Evolutionary conservation across 352 stramenopile genomes (phyloP), one percentile per base, ranked within the genome.

Genomic region (Plasmopara halstedii): DNA sequence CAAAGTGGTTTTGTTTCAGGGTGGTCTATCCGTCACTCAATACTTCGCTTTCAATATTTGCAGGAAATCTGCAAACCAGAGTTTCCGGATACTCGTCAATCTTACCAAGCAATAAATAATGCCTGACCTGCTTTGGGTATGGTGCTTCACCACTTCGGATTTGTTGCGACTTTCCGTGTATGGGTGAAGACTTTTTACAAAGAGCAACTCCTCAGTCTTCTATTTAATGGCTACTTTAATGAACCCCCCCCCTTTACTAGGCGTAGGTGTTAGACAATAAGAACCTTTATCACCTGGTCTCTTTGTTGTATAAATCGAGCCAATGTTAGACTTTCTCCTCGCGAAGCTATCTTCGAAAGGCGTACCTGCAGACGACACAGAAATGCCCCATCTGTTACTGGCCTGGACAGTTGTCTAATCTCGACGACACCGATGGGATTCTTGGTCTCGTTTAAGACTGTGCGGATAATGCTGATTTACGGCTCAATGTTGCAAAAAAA

Each of bases 211-310:
- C 34, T 55, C 6, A 50, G 32, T 9, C 19, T 50, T 2, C 17
- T 60, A 23, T 26, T 54, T 19, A 55, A 60, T 39, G 19, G 33
- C 18, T 42, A 37, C 0, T 37, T 32, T 1, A 41, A 45, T 8
- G 34, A 38, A 6, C 5, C 41, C 0, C n/a, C n/a, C n/a, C n/a
- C n/a, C n/a, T n/a, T n/a, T n/a, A n/a, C n/a, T n/a, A n/a, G n/a
- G n/a, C n/a, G n/a, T n/a, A n/a, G n/a, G n/a, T n/a, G n/a, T n/a
- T 8, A 27, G 50, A 10, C 37, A 58, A 45, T 42, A 42, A 14
- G 42, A 58, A 21, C 43, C 37, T 8, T 38, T 58, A 4, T 53
- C 50, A 13, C 43, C 50, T n/a, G n/a, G n/a, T n/a, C n/a, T n/a
- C n/a, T n/a, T n/a, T n/a, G n/a, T n/a, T n/a, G n/a, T n/a, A n/a